These are phyloP conservation scores for Corymbia calophylla DNA, from an alignment of 441 rosid genomes.

Conservation along the genomic window DNA sequence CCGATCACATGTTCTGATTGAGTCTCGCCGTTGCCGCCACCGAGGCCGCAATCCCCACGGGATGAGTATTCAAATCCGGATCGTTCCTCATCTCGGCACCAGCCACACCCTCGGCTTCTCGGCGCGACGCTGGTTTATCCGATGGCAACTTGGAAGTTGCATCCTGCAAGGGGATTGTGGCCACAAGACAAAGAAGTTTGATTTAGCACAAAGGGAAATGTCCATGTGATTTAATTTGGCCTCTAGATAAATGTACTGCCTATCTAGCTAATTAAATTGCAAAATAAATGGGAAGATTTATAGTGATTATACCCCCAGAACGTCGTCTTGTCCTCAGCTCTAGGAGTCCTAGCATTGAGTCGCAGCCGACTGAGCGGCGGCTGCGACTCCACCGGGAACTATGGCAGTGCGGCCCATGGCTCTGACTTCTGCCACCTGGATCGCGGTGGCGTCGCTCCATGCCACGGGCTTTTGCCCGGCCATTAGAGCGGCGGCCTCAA, in stretches of 20 bases:
- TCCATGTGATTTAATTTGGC: not conserved
- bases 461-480: slow-evolving; percentile 53
- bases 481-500: slow-evolving; percentile 64
- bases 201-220: not conserved
- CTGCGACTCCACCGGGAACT: slow-evolving; percentile 40
- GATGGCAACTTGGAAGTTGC: slow-evolving; percentile 39
- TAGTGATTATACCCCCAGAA: slow-evolving; percentile 25
- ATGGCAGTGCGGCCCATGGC: slow-evolving; percentile 55
- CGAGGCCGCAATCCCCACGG: slow-evolving; percentile 66
- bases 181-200: not conserved
- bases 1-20: slow-evolving; percentile 26
- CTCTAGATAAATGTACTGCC: not conserved
- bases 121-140: slow-evolving; percentile 36
- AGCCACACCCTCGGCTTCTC: slow-evolving; percentile 51
- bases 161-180: slow-evolving; percentile 18
- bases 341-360: slow-evolving; percentile 29
- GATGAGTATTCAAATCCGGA: slow-evolving; percentile 53
- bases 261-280: not conserved
- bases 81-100: slow-evolving; percentile 58
- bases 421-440: slow-evolving; percentile 64
- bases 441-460: slow-evolving; percentile 54
- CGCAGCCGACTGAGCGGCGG: slow-evolving; percentile 60
- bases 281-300: not conserved
- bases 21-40: slow-evolving; percentile 74
- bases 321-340: slow-evolving; percentile 52